Evolutionary conservation across 306 rosid genomes (phyloP), one percentile per base, ranked within the genome.

Genomic region (Vigna nakashimae): DNA sequence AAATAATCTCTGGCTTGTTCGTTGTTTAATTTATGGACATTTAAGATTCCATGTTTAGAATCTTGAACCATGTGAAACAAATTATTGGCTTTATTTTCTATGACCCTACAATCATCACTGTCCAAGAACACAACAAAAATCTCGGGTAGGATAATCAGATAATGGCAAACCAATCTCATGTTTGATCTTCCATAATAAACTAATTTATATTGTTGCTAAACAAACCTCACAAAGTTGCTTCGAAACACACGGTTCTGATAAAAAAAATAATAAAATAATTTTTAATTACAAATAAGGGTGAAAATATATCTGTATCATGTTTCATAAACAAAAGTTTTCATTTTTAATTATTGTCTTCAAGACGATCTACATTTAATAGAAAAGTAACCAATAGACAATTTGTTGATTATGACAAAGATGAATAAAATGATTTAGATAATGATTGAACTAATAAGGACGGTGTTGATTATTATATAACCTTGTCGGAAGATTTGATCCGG

Each of bases 31-130:
- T 26, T 64, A 71, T 56, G 68, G 64, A 64, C 71, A 62, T 38
- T 46, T 55, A 59, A 26, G 49, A 55, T 77, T 77, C 57, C 43
- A 77, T 75, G 57, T 55, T 60, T 55, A 57, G 80, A 73, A 78
- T 69, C 83, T 75, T 49, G 65, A 56, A 62, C 79, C 93, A 91
- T 84, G 93, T 91, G 96, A 89, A 86, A 71, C 82, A 68, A 79
- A 87, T 87, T 84, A 91, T 87, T 91, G 83, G 87, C 74, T 71
- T 78, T 60, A 24, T 73, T 43, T 48, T 30, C 5, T 62, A 71
- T 69, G 80, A 57, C 42, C 80, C 78, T 62, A 60, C 81, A 73
- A 78, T 58, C 52, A 84, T 80, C 79, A 53, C 32, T 65, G 69
- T 63, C 52, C 71, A 79, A 80, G 88, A 87, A 87, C 81, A 85